Conservation (phyloP, 441 rosid species). For the Jatropha multifida region DNA sequence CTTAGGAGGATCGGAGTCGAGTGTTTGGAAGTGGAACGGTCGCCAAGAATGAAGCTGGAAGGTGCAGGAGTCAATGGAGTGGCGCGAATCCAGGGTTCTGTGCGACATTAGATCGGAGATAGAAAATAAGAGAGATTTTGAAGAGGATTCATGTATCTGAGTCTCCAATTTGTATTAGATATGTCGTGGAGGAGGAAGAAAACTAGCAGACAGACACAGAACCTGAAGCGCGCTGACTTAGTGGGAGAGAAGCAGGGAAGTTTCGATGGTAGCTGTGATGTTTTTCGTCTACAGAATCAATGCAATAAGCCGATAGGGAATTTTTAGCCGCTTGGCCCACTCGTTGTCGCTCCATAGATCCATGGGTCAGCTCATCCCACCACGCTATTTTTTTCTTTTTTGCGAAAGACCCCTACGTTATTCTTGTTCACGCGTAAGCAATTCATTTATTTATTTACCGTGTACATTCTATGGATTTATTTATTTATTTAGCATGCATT, state of each 20-base stretch:
- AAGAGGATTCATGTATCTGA: background rate
- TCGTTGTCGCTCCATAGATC: no score
- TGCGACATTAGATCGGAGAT: slow-evolving; percentile 41
- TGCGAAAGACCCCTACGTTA: no score
- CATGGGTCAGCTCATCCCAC: no score
- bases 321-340: background rate
- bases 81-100: slow-evolving; percentile 53
- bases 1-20: slow-evolving; percentile 48
- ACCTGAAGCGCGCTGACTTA: background rate
- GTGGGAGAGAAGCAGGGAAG: no score
- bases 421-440: no score
- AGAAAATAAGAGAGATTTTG: background rate
- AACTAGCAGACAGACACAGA: background rate
- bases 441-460: no score
- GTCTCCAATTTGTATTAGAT: background rate
- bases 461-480: no score
- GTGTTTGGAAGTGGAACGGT: slow-evolving; percentile 35
- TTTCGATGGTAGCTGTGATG: background rate
- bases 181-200: background rate
- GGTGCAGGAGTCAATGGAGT: slow-evolving; percentile 76
- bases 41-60: slow-evolving; percentile 54
- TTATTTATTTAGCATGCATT: no score
- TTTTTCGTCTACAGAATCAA: no score
- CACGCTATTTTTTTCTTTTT: no score
- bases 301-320: background rate